phyloP scores from a whole-genome alignment of 306 rosid species.

The Ceratonia siliqua region DNA sequence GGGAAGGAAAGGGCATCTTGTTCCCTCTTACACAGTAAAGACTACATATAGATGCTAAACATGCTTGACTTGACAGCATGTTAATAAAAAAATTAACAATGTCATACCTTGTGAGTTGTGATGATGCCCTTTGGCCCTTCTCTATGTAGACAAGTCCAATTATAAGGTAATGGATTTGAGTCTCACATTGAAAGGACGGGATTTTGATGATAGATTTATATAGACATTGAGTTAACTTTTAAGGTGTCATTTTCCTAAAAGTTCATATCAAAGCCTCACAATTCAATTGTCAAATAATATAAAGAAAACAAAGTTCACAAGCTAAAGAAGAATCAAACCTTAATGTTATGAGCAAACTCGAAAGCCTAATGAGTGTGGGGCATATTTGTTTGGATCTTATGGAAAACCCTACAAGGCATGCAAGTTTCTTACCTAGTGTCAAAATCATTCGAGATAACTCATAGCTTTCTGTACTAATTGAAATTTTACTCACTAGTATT shows the following conservation, averaged over 20 bases:
- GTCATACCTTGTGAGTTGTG: not conserved
- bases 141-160: not conserved
- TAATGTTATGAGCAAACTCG: not conserved
- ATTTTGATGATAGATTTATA: too few species aligned
- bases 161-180: too few species aligned
- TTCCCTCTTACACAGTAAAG: not conserved
- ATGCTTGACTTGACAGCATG: not conserved
- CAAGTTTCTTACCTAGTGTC: not conserved
- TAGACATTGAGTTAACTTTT: too few species aligned
- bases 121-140: not conserved
- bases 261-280: too few species aligned
- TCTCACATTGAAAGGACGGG: too few species aligned
- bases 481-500: not conserved
- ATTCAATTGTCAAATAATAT: too few species aligned
- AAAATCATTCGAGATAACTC: not conserved
- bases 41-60: not conserved
- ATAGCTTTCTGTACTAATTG: not conserved
- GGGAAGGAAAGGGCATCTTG: slow-evolving; percentile 2
- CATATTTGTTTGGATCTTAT: not conserved
- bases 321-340: not conserved
- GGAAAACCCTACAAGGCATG: not conserved
- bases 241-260: too few species aligned
- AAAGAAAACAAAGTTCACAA: too few species aligned
- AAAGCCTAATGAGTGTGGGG: too few species aligned
- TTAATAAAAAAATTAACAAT: not conserved